Base-by-base conservation (phyloP, 768 basidiomycete genomes). In the Lentinus brumalis region DNA sequence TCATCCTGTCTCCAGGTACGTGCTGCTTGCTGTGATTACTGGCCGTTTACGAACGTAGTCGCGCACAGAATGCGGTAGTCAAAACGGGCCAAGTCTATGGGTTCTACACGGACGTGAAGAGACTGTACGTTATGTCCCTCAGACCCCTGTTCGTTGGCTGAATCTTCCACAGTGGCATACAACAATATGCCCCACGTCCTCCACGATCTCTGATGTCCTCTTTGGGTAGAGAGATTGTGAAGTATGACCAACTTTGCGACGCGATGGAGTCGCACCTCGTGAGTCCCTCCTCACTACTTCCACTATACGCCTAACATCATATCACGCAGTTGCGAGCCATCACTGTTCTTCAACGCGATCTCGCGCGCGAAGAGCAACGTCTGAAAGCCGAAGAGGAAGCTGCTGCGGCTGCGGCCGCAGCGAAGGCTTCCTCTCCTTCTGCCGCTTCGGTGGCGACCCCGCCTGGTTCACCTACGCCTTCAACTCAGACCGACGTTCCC, bases 191-290 rank as follows among this genome's bases (percentile, higher is more conserved):
- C 3, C 79, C 82, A 4, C 73, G 79, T 59, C 89, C 91, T 29
- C 89, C 90, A 10, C 84, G 76, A n/a, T 79, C 86, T 26, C 70
- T 92, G 12, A 85, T 83, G 3, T 76, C 84, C 3, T 80, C 87
- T 16, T 78, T 94, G 38, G 87, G 90, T 15, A 83, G 83, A 40
- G 89, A 91, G 68, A 77, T 92, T 3, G 89, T 92, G 70, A 87
- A 83, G 67, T 93, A 88, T 65, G 90, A 93, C 67, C 89, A 91
- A 66, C 63, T 92, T 5, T 91, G 89, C 67, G 92, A 94, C 69
- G 77, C 85, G 1, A 84, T 94, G 52, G 92, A 93, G 71, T 81
- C 85, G 42, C 84, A 86, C 54, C 66, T 94, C 64, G 91, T 86
- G 71, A 72, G 86, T 74, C n/a, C 39, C 49, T n/a, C 29, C 46